Conservation (phyloP, 768 basidiomycete species). For the Mycena capillaripes region DNA sequence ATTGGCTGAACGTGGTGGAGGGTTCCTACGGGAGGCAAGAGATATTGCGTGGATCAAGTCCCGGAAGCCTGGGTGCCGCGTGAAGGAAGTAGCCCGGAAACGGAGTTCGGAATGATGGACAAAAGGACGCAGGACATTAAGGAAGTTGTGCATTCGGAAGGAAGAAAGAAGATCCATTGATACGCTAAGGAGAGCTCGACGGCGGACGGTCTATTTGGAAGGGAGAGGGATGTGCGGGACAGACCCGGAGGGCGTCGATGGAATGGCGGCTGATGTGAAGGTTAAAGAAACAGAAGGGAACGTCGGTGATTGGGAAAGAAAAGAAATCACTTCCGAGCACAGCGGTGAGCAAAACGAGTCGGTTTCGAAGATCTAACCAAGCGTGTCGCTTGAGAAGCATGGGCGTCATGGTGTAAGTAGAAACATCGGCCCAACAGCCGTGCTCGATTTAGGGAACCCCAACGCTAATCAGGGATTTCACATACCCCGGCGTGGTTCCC, state of each 20-base stretch:
- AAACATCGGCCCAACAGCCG: neutral
- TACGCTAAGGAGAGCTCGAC: neutral
- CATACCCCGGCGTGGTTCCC: neutral
- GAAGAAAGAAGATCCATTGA: neutral
- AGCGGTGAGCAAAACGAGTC: too few relatives aligned
- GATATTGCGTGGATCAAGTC: slow-evolving; percentile 7
- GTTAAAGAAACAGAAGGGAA: too few relatives aligned
- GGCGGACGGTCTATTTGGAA: too few relatives aligned
- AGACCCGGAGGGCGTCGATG: too few relatives aligned
- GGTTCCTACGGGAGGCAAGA: neutral
- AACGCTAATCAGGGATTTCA: neutral
- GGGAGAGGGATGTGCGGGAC: too few relatives aligned
- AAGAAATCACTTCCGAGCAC: too few relatives aligned
- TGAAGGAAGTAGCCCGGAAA: neutral
- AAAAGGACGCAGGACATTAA: neutral
- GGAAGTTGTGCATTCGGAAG: neutral
- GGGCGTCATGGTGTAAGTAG: neutral
- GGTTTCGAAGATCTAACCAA: too few relatives aligned
- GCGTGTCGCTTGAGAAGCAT: neutral
- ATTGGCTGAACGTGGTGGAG: neutral
- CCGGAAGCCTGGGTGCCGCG: slow-evolving; percentile 5
- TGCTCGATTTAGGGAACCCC: neutral
- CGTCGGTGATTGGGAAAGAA: too few relatives aligned
- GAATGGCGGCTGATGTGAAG: too few relatives aligned
- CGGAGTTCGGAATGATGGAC: too few relatives aligned